Conservation (phyloP, 495 filamentous ascomycete species). For the Penicillium angulare region DNA sequence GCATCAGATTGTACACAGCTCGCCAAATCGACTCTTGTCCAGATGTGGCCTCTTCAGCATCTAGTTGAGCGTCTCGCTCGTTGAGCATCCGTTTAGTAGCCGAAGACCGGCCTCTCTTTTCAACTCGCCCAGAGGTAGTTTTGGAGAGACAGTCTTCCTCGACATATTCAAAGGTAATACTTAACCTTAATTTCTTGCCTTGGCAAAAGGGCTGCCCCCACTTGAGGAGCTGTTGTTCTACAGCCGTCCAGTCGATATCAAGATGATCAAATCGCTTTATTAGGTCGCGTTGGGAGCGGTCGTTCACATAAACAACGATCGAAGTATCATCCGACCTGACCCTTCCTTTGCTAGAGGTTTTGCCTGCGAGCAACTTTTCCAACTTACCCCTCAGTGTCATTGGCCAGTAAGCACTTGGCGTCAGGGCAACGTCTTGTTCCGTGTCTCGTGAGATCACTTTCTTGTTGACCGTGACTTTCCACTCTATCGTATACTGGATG, state of each 20-base stretch:
- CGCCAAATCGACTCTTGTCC: constrained; percentile 24
- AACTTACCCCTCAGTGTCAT: no score
- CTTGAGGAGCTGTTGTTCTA: constrained; percentile 19
- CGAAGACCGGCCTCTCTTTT: constrained; percentile 22
- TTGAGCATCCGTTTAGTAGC: constrained; percentile 15
- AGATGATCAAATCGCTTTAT: constrained; percentile 16
- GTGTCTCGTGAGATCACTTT: constrained; percentile 22
- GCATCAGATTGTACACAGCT: constrained; percentile 29
- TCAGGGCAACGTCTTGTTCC: constrained; percentile 25
- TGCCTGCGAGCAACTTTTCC: not conserved
- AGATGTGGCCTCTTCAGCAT: constrained; percentile 21
- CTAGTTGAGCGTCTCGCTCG: constrained; percentile 27
- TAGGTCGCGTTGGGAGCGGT: constrained; percentile 23
- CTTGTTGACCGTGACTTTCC: constrained; percentile 30
- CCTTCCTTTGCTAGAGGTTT: not conserved
- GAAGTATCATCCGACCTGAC: constrained; percentile 21
- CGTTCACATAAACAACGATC: constrained; percentile 19
- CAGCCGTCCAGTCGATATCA: constrained; percentile 20
- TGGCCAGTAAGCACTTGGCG: constrained; percentile 25
- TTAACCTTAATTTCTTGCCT: constrained; percentile 17
- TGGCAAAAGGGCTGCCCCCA: constrained; percentile 9
- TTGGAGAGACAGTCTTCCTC: constrained; percentile 2
- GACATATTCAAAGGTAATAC: constrained; percentile 14
- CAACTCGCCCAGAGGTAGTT: constrained; percentile 4
- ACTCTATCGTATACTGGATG: constrained; percentile 37